These are phyloP conservation scores for Aspergillus sp. DNA, from an alignment of 2,329 filamentous ascomycete genomes.

Conservation along the genomic window DNA sequence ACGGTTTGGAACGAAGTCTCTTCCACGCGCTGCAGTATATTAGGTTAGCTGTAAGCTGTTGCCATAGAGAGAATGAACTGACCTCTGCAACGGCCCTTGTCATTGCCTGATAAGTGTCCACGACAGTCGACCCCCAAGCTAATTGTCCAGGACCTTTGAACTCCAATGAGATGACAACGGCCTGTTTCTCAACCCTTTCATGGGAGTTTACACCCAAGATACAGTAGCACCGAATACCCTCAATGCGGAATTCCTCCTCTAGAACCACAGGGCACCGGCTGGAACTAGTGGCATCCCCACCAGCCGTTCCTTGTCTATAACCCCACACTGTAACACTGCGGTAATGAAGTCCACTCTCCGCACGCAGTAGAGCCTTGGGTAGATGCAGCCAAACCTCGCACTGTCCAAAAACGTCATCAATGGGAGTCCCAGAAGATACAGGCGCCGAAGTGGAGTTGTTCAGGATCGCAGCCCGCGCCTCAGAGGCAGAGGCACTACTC, in stretches of 20 bases:
- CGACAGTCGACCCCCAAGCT: slow-evolving; percentile 38
- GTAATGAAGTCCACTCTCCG: slow-evolving; percentile 47
- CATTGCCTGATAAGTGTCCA: slow-evolving; percentile 46
- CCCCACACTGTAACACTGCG: slow-evolving; percentile 41
- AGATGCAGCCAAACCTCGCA: slow-evolving; percentile 46
- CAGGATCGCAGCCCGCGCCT: slow-evolving; percentile 14
- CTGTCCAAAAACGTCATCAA: slow-evolving; percentile 37
- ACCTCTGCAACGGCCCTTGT: slow-evolving; percentile 46
- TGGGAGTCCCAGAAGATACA: slow-evolving; percentile 21
- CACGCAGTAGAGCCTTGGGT: slow-evolving; percentile 51
- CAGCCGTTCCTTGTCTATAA: slow-evolving; percentile 30
- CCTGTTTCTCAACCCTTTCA: slow-evolving; percentile 56
- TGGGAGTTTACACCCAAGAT: slow-evolving; percentile 59
- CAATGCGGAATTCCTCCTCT: slow-evolving; percentile 47
- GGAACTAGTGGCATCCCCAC: slow-evolving; percentile 18
- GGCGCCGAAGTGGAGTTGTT: slow-evolving; percentile 17
- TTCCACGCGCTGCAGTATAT: slow-evolving; percentile 46
- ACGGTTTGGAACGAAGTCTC: slow-evolving; percentile 55
- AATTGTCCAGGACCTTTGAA: slow-evolving; percentile 40
- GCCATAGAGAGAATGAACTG: slow-evolving; percentile 12
- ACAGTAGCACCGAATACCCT: slow-evolving; percentile 50
- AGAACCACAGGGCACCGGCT: slow-evolving; percentile 34
- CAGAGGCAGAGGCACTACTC: slow-evolving; percentile 26
- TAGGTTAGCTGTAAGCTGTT: slow-evolving; percentile 18
- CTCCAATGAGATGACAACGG: slow-evolving; percentile 48